Conservation (phyloP, 352 stramenopile species). For the Phytophthora cryptogea region DNA sequence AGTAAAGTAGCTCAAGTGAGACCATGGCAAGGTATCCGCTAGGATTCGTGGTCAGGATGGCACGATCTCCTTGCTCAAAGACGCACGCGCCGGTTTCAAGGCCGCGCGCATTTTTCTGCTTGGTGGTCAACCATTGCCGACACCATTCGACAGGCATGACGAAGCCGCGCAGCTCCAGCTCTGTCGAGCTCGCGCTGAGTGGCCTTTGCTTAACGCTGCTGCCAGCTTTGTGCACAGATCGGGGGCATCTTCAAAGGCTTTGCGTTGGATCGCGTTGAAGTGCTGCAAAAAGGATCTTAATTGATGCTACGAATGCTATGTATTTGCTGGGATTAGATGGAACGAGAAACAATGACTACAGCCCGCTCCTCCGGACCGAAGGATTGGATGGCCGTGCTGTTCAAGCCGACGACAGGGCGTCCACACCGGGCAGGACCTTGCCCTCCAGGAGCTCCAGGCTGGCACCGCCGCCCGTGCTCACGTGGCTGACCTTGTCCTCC, state of each 20-base stretch:
- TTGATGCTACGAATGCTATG: conserved; percentile 22
- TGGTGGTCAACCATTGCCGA: conserved; percentile 3
- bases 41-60: background rate
- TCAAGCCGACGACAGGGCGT: conserved; percentile 90
- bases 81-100: conserved; percentile 8
- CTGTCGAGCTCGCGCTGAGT: background rate
- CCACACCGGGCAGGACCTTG: conserved; percentile 98
- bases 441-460: conserved; percentile 97
- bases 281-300: conserved; percentile 5
- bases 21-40: background rate
- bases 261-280: conserved; percentile 14
- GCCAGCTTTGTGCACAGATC: conserved; percentile 15
- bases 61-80: conserved; percentile 5
- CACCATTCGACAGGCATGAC: background rate
- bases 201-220: conserved; percentile 14
- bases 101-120: background rate
- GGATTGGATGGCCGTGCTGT: conserved; percentile 21
- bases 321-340: conserved; percentile 33
- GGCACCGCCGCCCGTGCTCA: conserved; percentile 94
- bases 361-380: conserved; percentile 27
- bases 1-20: background rate
- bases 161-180: background rate
- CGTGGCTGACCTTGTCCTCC: conserved; percentile 90
- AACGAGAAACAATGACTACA: conserved; percentile 32
- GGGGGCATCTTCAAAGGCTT: conserved; percentile 5